Conservation (phyloP, 768 basidiomycete genomes). For the Coprinellus micaceus region DNA sequence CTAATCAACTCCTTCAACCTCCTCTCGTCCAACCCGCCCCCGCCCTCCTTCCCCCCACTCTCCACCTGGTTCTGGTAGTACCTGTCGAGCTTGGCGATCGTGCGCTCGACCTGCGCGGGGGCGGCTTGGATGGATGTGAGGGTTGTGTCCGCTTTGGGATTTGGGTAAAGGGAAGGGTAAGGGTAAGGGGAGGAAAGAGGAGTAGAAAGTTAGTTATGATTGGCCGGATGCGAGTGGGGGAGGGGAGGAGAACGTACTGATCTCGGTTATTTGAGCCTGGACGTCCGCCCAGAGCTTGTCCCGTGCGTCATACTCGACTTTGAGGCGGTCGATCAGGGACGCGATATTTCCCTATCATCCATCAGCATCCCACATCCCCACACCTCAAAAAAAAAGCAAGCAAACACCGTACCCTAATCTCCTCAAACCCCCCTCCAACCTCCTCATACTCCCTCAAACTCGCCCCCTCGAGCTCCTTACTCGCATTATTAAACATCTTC, state of each 20-base stretch:
- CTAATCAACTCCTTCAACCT: constrained; percentile 29
- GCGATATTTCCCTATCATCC: constrained; percentile 40
- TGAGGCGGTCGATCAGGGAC: constrained; percentile 40
- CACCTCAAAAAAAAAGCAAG: neutral
- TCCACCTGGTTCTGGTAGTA: constrained; percentile 46
- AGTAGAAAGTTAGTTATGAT: too few relatives aligned
- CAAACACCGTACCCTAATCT: constrained; percentile 39
- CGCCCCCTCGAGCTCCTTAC: constrained; percentile 48
- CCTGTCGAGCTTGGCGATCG: constrained; percentile 51
- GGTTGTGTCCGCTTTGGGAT: constrained; percentile 39
- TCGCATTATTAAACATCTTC: constrained; percentile 50
- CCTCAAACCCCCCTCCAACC: constrained; percentile 34
- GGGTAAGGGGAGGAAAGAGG: neutral
- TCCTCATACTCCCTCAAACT: constrained; percentile 42
- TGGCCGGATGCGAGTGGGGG: too few relatives aligned
- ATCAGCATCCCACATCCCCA: too few relatives aligned
- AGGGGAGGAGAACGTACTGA: too few relatives aligned
- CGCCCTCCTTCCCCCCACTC: constrained; percentile 34
- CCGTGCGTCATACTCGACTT: constrained; percentile 44
- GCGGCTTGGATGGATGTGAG: constrained; percentile 38
- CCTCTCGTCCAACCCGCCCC: too few relatives aligned
- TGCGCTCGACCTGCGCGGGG: constrained; percentile 51
- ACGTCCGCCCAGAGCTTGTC: constrained; percentile 50
- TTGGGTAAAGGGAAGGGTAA: too few relatives aligned
- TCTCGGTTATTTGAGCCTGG: too few relatives aligned